These are phyloP conservation scores for Yamadazyma tumulicola DNA, from an alignment of 805 yeast genomes.

Conservation along the genomic window DNA sequence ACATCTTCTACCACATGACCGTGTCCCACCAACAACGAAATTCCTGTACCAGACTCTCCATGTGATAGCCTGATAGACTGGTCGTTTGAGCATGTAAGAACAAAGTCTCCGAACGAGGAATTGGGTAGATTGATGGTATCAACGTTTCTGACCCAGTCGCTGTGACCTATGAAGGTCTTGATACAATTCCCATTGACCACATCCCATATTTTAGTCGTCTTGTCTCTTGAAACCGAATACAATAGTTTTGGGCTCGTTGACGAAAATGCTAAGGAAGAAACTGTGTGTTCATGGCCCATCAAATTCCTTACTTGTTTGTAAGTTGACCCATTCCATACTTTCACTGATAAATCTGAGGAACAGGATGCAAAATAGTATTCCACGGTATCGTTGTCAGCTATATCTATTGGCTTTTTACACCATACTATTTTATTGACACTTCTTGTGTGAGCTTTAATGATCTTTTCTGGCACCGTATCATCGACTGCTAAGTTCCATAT, in stretches of 20 bases:
- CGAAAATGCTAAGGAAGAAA: conserved; percentile 60
- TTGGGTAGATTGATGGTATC: conserved; percentile 33
- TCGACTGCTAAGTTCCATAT: conserved; percentile 65
- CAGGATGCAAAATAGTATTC: conserved; percentile 44
- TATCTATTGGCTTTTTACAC: conserved; percentile 39
- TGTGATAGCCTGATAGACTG: conserved; percentile 68
- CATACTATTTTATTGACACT: conserved; percentile 57
- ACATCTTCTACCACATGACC: conserved; percentile 78
- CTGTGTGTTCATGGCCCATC: conserved; percentile 84
- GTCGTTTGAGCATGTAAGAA: conserved; percentile 77
- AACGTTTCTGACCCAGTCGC: conserved; percentile 81
- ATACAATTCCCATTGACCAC: conserved; percentile 62
- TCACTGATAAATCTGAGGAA: conserved; percentile 53
- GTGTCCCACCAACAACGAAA: conserved; percentile 70
- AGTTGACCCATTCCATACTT: conserved; percentile 64
- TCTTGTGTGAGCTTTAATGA: conserved; percentile 74
- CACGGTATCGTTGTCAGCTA: conserved; percentile 13
- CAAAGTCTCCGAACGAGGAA: conserved; percentile 45
- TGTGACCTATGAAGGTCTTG: conserved; percentile 69
- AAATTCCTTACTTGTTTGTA: conserved; percentile 58
- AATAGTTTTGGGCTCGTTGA: conserved; percentile 42
- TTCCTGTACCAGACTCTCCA: conserved; percentile 61
- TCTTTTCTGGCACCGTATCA: conserved; percentile 54
- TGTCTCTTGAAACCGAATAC: conserved; percentile 64
- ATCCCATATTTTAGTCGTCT: conserved; percentile 63